Evolutionary conservation across 345 rosid species (phyloP), one percentile per base, ranked within the genome.

Genomic region (Erucastrum elatum): DNA sequence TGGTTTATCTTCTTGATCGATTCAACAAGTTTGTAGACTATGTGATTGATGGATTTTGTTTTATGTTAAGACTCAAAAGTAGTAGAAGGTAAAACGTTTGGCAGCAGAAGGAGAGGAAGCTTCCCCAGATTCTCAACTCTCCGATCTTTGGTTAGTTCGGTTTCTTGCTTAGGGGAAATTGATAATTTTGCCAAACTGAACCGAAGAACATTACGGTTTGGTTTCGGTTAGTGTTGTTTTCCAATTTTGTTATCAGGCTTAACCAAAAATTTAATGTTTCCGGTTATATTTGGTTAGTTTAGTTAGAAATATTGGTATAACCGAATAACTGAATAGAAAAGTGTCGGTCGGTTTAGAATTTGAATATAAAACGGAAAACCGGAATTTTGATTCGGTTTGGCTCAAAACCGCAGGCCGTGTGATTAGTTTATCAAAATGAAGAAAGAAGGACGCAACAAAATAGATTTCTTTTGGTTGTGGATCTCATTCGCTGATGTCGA

Each of bases 381-480:
- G 46, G 46, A 39, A 39, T 39, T 39, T 39, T 39, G 46, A 39
- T 2, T 44, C 51, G 51, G 51, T 44, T 44, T 44, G 51, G 51
- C 15, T 44, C 51, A 44, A 44, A 44, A 44, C 51, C 51, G 51
- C 51, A 44, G 51, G n/a, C 51, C 4, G 15, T 25, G 63, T 21
- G 63, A 21, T 56, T 21, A 21, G 26, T 53, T 55, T 44, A 44
- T 11, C 44, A 35, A 33, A 68, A n/a, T 39, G 67, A 58, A 49
- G 76, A 51, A 27, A 49, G 49, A 60, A 29, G 13, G 41, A 60
- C 65, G 75, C 27, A 64, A 8, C 62, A 65, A 21, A 37, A 61
- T 66, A 58, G 74, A 55, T 76, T 44, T 61, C 17, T 62, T 4
- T 58, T 59, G 39, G 58, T 64, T 71, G 66, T 71, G 72, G 81